phyloP scores from a whole-genome alignment of 106 monocot species.

The Dendrobium chrysotoxum region DNA sequence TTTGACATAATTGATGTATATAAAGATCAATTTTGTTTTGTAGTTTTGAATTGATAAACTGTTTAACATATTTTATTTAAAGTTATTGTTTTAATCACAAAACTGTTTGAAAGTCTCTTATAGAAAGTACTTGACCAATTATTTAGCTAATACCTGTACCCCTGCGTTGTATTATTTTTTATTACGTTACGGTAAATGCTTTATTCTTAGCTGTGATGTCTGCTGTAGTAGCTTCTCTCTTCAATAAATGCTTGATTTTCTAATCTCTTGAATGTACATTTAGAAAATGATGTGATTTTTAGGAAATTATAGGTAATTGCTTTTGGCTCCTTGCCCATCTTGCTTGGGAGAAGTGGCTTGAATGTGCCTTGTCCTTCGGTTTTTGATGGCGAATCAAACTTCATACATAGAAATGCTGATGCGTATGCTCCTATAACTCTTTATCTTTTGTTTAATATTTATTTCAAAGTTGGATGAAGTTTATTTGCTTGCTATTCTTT shows the following conservation, averaged over 20 bases:
- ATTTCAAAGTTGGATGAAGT: neutral
- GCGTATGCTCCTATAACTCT: conserved; percentile 23
- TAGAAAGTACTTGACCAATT: neutral
- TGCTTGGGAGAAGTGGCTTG: conserved; percentile 19
- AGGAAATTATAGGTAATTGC: conserved; percentile 37
- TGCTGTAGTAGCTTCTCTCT: neutral
- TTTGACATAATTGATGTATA: too few relatives aligned
- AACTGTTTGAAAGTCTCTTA: neutral
- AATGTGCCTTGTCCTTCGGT: conserved; percentile 8
- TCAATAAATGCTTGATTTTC: neutral
- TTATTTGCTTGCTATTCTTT: neutral
- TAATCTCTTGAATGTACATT: neutral
- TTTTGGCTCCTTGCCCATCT: conserved; percentile 13
- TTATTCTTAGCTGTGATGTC: neutral
- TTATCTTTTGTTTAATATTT: neutral
- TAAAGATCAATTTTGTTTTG: too few relatives aligned
- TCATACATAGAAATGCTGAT: conserved; percentile 12
- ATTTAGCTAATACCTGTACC: neutral
- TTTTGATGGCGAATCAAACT: conserved; percentile 15
- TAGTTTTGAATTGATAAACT: too few relatives aligned
- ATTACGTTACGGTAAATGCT: neutral
- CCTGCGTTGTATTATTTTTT: neutral
- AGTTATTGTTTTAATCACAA: too few relatives aligned
- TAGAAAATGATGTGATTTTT: neutral
- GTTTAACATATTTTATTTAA: too few relatives aligned